These are phyloP conservation scores for Aspergillus carbonarius DNA, from an alignment of 2,329 filamentous ascomycete species.

Conservation along the genomic window DNA sequence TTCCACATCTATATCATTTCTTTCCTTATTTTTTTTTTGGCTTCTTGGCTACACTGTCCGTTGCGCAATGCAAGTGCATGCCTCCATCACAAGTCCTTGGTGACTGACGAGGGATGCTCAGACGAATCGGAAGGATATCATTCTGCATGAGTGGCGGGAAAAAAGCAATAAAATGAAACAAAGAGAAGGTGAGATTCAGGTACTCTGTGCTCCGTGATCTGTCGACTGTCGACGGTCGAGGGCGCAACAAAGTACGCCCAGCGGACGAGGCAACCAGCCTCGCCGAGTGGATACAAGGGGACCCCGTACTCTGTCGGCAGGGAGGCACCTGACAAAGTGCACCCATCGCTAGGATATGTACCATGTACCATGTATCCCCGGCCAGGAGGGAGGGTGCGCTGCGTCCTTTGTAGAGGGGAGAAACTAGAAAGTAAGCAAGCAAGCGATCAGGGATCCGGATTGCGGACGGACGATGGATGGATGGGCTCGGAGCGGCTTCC, in stretches of 20 bases:
- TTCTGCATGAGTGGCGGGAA: background rate
- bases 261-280: background rate
- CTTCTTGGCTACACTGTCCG: background rate
- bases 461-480: slow-evolving; percentile 6
- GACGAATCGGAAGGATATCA: background rate
- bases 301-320: background rate
- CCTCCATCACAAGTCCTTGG: background rate
- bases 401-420: background rate
- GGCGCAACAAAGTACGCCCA: background rate
- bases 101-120: background rate
- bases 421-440: background rate
- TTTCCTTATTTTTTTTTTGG: background rate
- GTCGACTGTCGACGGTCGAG: background rate
- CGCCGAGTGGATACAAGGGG: background rate
- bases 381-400: background rate
- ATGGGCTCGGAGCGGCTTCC: slow-evolving; percentile 20
- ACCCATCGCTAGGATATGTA: background rate
- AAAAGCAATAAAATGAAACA: background rate
- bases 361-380: slow-evolving; percentile 1
- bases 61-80: background rate
- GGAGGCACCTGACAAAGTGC: background rate
- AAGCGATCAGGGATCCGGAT: background rate
- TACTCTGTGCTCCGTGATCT: background rate
- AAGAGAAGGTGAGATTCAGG: background rate
- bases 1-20: background rate